Conservation (phyloP, 768 basidiomycete genomes). For the Tylopilus balloui region DNA sequence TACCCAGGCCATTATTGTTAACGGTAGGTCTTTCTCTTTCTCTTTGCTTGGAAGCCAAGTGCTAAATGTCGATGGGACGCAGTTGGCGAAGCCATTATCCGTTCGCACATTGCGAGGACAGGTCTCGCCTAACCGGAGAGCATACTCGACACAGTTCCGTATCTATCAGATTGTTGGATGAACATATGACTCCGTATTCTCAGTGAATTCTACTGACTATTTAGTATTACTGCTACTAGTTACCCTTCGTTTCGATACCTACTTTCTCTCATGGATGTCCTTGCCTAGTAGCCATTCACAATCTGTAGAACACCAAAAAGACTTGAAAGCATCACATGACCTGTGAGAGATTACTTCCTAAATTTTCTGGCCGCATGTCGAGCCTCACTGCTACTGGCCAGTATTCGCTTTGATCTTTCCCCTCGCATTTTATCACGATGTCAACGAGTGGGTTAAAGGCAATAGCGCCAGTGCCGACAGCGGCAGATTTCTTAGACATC, state of each 20-base stretch:
- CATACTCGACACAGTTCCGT: background rate
- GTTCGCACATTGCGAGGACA: constrained; percentile 56
- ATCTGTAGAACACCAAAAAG: constrained; percentile 20
- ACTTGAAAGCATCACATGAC: constrained; percentile 7
- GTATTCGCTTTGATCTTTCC: too few relatives aligned
- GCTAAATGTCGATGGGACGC: constrained; percentile 5
- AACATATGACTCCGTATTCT: constrained; percentile 3
- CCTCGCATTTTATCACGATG: constrained; percentile 34
- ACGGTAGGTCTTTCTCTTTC: constrained; percentile 39
- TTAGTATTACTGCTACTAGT: constrained; percentile 23
- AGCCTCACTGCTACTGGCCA: background rate
- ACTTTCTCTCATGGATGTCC: constrained; percentile 14
- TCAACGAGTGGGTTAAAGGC: constrained; percentile 92
- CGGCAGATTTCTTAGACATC: constrained; percentile 91
- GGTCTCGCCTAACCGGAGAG: constrained; percentile 33
- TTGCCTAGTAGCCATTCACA: constrained; percentile 20
- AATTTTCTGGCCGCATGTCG: constrained; percentile 7
- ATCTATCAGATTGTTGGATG: constrained; percentile 14
- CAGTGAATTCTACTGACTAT: constrained; percentile 13
- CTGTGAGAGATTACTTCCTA: constrained; percentile 11
- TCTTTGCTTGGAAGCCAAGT: background rate
- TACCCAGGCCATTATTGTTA: constrained; percentile 60
- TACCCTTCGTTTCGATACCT: constrained; percentile 28
- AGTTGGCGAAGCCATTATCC: constrained; percentile 67
- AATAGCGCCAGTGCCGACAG: constrained; percentile 98